Conservation (phyloP, 1,284 basidiomycete species). For the Bjerkandera adusta region DNA sequence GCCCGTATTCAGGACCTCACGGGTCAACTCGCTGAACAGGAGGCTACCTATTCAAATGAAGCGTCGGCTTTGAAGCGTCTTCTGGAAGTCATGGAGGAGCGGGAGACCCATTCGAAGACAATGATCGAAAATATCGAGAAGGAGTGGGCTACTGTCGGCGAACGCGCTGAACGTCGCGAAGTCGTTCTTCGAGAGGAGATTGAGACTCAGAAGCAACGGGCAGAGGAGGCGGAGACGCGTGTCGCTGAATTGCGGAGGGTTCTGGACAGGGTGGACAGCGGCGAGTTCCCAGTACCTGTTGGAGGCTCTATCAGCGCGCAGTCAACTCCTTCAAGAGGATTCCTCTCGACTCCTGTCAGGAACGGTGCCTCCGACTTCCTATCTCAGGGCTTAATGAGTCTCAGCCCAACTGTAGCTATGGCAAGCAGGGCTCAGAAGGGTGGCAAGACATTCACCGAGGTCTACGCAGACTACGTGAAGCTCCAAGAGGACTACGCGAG, state of each 20-base stretch:
- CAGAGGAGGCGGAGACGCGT: conserved; percentile 61
- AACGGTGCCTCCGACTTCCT: conserved; percentile 41
- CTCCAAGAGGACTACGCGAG: conserved; percentile 80
- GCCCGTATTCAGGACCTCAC: conserved; percentile 69
- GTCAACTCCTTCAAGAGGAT: conserved; percentile 36
- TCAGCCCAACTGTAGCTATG: conserved; percentile 85
- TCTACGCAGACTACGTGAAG: conserved; percentile 85
- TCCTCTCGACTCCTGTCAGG: conserved; percentile 41
- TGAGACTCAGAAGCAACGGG: conserved; percentile 56
- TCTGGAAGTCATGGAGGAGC: conserved; percentile 78
- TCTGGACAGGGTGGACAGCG: conserved; percentile 61
- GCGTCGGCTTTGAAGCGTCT: conserved; percentile 69
- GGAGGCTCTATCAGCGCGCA: conserved; percentile 24
- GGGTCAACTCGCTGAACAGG: conserved; percentile 75
- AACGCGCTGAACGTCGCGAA: conserved; percentile 68
- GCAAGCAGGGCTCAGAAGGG: conserved; percentile 73
- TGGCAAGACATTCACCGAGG: conserved; percentile 87
- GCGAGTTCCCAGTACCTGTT: conserved; percentile 60
- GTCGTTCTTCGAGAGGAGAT: conserved; percentile 62
- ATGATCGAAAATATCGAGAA: conserved; percentile 77
- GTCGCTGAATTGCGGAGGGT: conserved; percentile 62
- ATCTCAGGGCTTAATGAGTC: conserved; percentile 52
- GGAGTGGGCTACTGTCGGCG: conserved; percentile 73
- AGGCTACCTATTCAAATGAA: conserved; percentile 75
- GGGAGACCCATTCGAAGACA: conserved; percentile 76